Conservation (phyloP, 129 eudicot species). For the Flaveria trinervia region DNA sequence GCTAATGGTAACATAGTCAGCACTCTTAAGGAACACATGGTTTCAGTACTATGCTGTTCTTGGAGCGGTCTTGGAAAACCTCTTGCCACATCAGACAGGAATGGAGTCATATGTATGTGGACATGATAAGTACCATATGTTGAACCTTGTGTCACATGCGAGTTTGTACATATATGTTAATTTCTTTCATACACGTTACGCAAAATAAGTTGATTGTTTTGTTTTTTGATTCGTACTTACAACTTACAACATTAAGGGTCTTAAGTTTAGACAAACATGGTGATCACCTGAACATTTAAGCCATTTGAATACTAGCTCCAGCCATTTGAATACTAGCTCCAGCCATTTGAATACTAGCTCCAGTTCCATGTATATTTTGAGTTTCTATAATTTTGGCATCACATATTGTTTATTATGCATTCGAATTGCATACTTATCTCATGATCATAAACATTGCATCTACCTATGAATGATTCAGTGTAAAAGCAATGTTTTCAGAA, state of each 20-base stretch:
- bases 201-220: conserved; percentile 17
- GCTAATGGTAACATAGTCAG: conserved; percentile 60
- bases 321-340: no score
- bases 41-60: conserved; percentile 75
- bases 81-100: conserved; percentile 73
- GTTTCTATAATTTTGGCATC: no score
- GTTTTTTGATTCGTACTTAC: conserved; percentile 19
- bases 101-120: conserved; percentile 82
- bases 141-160: neutral
- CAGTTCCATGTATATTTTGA: neutral
- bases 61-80: conserved; percentile 96
- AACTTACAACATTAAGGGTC: neutral
- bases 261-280: neutral
- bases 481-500: no score
- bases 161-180: conserved; percentile 29
- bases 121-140: conserved; percentile 23
- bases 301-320: conserved; percentile 12
- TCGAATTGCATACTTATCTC: no score
- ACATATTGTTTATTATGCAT: no score
- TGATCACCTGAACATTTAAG: neutral
- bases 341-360: conserved; percentile 8
- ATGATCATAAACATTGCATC: no score
- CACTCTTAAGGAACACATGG: conserved; percentile 75
- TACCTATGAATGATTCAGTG: no score
- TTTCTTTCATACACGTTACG: conserved; percentile 8